phyloP scores from a whole-genome alignment of 331 rosid genomes.

The Telfairia occidentalis region DNA sequence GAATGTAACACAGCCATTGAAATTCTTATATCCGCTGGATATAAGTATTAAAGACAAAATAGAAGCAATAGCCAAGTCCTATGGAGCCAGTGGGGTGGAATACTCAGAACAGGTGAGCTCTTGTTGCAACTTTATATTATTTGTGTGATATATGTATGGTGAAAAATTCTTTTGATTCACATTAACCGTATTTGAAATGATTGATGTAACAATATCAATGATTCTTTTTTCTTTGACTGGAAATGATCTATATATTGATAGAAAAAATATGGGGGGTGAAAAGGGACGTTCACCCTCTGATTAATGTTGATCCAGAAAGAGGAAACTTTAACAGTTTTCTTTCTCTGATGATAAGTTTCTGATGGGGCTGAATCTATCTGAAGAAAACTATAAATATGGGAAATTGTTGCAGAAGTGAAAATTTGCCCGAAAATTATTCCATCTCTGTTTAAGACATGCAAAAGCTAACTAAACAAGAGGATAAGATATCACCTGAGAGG shows the following conservation, averaged over 20 bases:
- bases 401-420: too few species aligned
- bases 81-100: conserved; percentile 80
- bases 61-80: conserved; percentile 88
- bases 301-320: not conserved
- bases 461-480: too few species aligned
- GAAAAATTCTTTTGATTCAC: not conserved
- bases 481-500: too few species aligned
- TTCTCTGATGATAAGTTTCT: not conserved
- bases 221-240: not conserved
- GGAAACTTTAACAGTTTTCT: not conserved
- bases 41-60: conserved; percentile 69
- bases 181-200: not conserved
- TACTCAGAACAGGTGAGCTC: conserved; percentile 77
- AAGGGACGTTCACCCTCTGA: not conserved
- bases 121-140: not conserved
- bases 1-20: conserved; percentile 60
- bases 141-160: not conserved
- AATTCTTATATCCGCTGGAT: conserved; percentile 76
- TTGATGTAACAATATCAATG: not conserved
- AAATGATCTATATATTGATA: not conserved
- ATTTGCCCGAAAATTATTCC: too few species aligned
- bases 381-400: not conserved
- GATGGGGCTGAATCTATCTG: not conserved
- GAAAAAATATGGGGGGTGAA: not conserved
- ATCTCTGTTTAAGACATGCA: too few species aligned